These are phyloP conservation scores for Penicillium odoratum DNA, from an alignment of 495 filamentous ascomycete species.

Conservation along the genomic window DNA sequence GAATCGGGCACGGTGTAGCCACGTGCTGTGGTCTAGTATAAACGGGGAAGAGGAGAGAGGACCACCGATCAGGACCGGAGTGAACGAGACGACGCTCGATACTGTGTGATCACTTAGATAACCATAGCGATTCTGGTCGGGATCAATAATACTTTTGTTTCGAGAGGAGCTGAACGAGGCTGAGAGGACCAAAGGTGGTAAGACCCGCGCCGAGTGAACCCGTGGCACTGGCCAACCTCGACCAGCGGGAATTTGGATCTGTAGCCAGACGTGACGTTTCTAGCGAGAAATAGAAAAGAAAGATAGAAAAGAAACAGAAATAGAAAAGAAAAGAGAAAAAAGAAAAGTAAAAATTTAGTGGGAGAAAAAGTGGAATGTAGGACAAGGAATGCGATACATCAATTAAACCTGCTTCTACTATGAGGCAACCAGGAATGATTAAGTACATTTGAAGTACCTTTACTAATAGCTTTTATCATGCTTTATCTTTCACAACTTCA, in stretches of 20 bases:
- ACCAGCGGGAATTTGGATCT: constrained; percentile 14
- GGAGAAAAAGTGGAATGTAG: constrained; percentile 8
- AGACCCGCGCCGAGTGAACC: constrained; percentile 21
- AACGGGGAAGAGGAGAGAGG: not conserved
- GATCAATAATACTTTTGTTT: not conserved
- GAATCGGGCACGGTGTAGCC: not conserved
- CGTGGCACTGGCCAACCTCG: constrained; percentile 23
- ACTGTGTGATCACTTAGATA: constrained; percentile 8
- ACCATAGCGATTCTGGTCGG: constrained; percentile 9
- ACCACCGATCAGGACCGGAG: constrained; percentile 3
- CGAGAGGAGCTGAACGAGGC: constrained; percentile 6
- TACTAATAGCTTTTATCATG: too few species aligned
- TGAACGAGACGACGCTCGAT: not conserved
- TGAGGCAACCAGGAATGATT: not conserved
- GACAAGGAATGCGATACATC: constrained; percentile 21
- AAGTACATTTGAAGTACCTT: constrained; percentile 9
- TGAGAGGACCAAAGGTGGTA: constrained; percentile 4
- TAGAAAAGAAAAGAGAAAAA: constrained; percentile 10
- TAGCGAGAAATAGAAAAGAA: constrained; percentile 4
- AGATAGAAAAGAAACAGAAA: constrained; percentile 9
- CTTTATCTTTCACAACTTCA: too few species aligned
- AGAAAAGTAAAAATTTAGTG: constrained; percentile 14
- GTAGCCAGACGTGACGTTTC: constrained; percentile 13
- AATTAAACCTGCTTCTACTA: constrained; percentile 9
- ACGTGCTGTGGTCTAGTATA: not conserved